Conservation (phyloP, 148 eudicot genomes). For the Euryodendron excelsum region DNA sequence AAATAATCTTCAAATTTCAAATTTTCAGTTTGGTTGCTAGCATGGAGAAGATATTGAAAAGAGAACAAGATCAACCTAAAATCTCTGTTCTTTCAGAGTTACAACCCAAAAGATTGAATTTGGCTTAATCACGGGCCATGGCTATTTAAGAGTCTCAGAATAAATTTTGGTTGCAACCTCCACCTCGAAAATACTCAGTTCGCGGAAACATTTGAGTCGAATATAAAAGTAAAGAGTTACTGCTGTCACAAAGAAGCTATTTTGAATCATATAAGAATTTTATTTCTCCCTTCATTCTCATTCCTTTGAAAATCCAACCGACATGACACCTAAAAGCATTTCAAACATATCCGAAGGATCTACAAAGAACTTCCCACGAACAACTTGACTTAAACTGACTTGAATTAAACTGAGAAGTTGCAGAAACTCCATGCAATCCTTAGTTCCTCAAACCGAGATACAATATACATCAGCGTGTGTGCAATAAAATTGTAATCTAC, state of each 20-base stretch:
- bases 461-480: too few species aligned
- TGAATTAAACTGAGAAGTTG: too few species aligned
- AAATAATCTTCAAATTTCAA: neutral
- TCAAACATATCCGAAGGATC: neutral
- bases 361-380: neutral
- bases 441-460: too few species aligned
- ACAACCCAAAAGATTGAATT: neutral
- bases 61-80: neutral
- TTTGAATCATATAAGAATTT: too few species aligned
- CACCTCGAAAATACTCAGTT: too few species aligned
- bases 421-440: too few species aligned
- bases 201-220: too few species aligned
- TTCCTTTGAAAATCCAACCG: neutral
- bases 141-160: neutral
- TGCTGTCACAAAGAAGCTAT: too few species aligned
- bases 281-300: neutral
- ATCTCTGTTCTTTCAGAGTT: neutral
- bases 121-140: neutral
- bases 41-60: neutral
- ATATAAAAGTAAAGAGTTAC: too few species aligned
- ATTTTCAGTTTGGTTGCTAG: neutral
- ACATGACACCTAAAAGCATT: neutral
- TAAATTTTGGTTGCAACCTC: neutral
- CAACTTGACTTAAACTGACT: too few species aligned
- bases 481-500: too few species aligned